phyloP scores from a whole-genome alignment of 2,329 filamentous ascomycete genomes.

The Trichoderma semiorbis region DNA sequence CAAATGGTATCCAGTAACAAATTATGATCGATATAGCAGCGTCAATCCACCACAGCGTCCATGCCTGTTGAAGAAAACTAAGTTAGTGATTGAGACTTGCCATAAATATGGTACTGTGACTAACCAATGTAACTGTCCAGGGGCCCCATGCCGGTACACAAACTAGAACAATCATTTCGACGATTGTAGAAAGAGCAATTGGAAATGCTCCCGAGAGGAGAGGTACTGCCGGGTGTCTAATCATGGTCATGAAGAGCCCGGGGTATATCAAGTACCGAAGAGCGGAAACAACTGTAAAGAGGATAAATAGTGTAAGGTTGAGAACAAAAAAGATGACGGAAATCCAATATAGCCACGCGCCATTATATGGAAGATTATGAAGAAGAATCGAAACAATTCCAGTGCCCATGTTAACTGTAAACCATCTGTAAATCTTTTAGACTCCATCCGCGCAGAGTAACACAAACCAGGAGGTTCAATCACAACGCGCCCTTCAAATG shows the following conservation, averaged over 20 bases:
- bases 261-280: not conserved
- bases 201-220: not conserved
- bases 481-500: not conserved
- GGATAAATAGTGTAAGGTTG: not conserved
- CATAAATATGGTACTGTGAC: not conserved
- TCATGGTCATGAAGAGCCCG: not conserved
- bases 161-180: not conserved
- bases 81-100: not conserved
- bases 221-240: not conserved
- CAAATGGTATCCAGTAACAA: not conserved
- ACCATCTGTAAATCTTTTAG: not conserved
- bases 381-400: slow-evolving; percentile 6
- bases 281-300: not conserved
- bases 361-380: slow-evolving; percentile 5
- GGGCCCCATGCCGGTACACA: not conserved
- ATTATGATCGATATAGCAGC: not conserved
- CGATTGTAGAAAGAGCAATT: not conserved
- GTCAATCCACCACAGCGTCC: slow-evolving; percentile 3
- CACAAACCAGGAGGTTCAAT: not conserved
- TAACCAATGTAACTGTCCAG: not conserved
- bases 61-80: not conserved
- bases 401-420: slow-evolving; percentile 5
- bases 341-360: not conserved
- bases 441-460: not conserved
- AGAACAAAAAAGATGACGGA: not conserved